These are phyloP conservation scores for Blepharisma undulans DNA, from an alignment of 169 alveolate species.

Conservation along the genomic window DNA sequence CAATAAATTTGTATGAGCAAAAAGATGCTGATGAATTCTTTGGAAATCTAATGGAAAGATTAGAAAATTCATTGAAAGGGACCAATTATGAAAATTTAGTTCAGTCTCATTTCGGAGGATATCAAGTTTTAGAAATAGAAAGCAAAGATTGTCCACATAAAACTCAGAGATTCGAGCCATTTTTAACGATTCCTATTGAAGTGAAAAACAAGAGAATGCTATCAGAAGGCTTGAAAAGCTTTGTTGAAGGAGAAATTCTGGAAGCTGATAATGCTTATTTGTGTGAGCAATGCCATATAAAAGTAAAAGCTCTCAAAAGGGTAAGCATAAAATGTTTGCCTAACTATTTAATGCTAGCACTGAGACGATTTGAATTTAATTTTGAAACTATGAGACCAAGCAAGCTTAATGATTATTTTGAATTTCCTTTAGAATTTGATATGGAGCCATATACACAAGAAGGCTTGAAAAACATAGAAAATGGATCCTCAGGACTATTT, in stretches of 20 bases:
- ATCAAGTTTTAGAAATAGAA: constrained; percentile 73
- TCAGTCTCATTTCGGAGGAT: constrained; percentile 77
- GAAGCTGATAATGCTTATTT: constrained; percentile 86
- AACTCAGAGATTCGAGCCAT: constrained; percentile 76
- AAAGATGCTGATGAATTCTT: constrained; percentile 89
- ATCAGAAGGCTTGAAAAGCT: constrained; percentile 71
- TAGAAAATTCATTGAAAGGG: constrained; percentile 77
- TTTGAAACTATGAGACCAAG: constrained; percentile 78
- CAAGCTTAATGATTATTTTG: constrained; percentile 84
- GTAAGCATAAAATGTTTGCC: constrained; percentile 85
- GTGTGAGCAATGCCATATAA: constrained; percentile 83
- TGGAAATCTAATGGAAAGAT: constrained; percentile 76
- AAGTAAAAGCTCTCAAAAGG: constrained; percentile 77
- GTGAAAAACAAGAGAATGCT: constrained; percentile 81
- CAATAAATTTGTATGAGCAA: constrained; percentile 78
- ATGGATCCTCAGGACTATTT: constrained; percentile 53
- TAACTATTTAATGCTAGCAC: constrained; percentile 69
- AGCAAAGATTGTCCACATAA: constrained; percentile 84
- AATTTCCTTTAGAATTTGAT: constrained; percentile 83
- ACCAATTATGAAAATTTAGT: constrained; percentile 65
- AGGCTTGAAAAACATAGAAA: constrained; percentile 70
- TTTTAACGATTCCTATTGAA: constrained; percentile 73
- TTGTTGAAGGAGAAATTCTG: constrained; percentile 82
- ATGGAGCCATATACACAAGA: constrained; percentile 78
- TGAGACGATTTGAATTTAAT: constrained; percentile 79